Conservation (phyloP, 768 basidiomycete species). For the Trametes maxima region DNA sequence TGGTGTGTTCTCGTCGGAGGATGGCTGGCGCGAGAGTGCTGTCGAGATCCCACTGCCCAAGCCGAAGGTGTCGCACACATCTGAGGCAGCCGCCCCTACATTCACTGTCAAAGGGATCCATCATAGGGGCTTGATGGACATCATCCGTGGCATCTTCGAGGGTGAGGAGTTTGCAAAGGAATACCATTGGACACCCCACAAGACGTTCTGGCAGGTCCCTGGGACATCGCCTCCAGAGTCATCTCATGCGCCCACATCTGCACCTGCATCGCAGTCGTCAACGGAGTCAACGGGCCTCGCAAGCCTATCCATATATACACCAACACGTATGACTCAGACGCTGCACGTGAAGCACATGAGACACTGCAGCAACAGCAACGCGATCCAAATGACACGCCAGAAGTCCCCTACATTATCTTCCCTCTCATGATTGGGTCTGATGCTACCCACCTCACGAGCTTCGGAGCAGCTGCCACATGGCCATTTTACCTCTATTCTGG, state of each 20-base stretch:
- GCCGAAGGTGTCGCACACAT: not conserved
- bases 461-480: slow-evolving; percentile 37
- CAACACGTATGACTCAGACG: slow-evolving; percentile 22
- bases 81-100: slow-evolving; percentile 32
- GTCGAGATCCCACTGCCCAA: slow-evolving; percentile 31
- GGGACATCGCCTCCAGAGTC: not conserved
- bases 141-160: not conserved
- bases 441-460: slow-evolving; percentile 30
- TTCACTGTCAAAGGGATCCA: slow-evolving; percentile 34
- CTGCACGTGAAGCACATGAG: slow-evolving; percentile 15
- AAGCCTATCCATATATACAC: slow-evolving; percentile 17
- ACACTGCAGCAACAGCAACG: slow-evolving; percentile 10
- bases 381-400: not conserved
- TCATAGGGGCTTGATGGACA: slow-evolving; percentile 25
- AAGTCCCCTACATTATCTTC: slow-evolving; percentile 13
- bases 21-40: slow-evolving; percentile 18
- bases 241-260: not conserved
- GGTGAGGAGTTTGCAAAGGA: not conserved
- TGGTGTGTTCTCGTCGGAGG: slow-evolving; percentile 11
- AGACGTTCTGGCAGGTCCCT: not conserved
- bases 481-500: slow-evolving; percentile 44
- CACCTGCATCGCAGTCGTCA: not conserved
- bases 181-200: not conserved
- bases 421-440: slow-evolving; percentile 32
- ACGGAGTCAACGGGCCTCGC: not conserved